These are phyloP conservation scores for Dorcoceras hygrometricum DNA, from an alignment of 257 asterid genomes.

Conservation along the genomic window DNA sequence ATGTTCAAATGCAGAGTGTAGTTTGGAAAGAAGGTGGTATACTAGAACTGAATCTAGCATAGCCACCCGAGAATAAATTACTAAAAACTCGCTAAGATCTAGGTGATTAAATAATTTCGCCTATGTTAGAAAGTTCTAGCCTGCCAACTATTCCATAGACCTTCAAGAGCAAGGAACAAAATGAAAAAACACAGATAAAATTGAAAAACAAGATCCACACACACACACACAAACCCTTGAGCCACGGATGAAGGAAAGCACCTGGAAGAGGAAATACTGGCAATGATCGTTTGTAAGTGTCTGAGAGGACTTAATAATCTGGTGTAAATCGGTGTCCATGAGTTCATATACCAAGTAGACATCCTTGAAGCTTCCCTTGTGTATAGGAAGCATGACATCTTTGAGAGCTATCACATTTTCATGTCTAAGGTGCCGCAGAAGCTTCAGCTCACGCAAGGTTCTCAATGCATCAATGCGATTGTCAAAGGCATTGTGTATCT, in stretches of 20 bases:
- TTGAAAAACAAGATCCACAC: neutral
- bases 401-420: constrained; percentile 63
- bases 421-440: constrained; percentile 60
- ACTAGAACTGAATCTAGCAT: neutral
- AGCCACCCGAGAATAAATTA: neutral
- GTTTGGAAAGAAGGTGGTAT: neutral
- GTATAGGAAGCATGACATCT: constrained; percentile 59
- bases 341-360: constrained; percentile 66
- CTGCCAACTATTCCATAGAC: no score
- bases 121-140: neutral
- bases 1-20: constrained; percentile 1
- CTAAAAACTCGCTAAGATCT: constrained; percentile 1
- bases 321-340: constrained; percentile 67
- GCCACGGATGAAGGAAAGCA: constrained; percentile 21
- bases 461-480: constrained; percentile 62
- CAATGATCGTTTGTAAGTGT: constrained; percentile 59
- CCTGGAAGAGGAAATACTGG: constrained; percentile 70
- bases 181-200: neutral
- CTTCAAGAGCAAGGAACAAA: neutral
- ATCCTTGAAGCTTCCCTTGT: constrained; percentile 58
- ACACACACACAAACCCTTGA: neutral
- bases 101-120: constrained; percentile 13
- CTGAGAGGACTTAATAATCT: constrained; percentile 60
- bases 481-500: constrained; percentile 60
- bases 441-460: constrained; percentile 62